Conservation (phyloP, 2,329 filamentous ascomycete species). For the Lachnellula arida region DNA sequence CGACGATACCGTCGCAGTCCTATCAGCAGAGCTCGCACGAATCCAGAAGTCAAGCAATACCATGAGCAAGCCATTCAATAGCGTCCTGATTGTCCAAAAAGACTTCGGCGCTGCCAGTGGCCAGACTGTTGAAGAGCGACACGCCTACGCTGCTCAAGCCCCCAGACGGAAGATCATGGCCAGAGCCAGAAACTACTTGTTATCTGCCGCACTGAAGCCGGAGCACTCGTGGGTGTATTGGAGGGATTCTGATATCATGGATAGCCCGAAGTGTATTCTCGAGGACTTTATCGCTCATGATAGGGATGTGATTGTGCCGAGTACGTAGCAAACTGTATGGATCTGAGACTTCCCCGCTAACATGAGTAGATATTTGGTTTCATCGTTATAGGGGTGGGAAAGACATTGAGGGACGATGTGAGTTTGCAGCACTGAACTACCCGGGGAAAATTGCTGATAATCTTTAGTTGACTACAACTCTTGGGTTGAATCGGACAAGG, state of each 20-base stretch:
- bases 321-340: conserved; percentile 49
- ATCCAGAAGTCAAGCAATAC: conserved; percentile 75
- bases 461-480: conserved; percentile 91
- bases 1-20: conserved; percentile 86
- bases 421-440: conserved; percentile 36
- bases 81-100: conserved; percentile 81
- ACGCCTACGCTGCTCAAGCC: conserved; percentile 82
- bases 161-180: conserved; percentile 89
- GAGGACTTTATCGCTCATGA: conserved; percentile 96
- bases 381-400: conserved; percentile 71
- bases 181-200: conserved; percentile 84
- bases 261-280: conserved; percentile 80
- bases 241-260: conserved; percentile 94
- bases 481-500: conserved; percentile 91
- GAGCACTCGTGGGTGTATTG: conserved; percentile 99
- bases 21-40: conserved; percentile 79
- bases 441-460: conserved; percentile 12
- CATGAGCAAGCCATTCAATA: conserved; percentile 72
- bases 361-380: conserved; percentile 81
- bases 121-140: conserved; percentile 77
- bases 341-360: conserved; percentile 24
- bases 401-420: conserved; percentile 94
- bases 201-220: conserved; percentile 77
- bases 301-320: conserved; percentile 87
- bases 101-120: conserved; percentile 64